Percentiles rank a stretch among this genome's conserved stretches.
Conservation (phyloP, 495 filamentous ascomycete species). For the Entonaema liquescens region DNA sequence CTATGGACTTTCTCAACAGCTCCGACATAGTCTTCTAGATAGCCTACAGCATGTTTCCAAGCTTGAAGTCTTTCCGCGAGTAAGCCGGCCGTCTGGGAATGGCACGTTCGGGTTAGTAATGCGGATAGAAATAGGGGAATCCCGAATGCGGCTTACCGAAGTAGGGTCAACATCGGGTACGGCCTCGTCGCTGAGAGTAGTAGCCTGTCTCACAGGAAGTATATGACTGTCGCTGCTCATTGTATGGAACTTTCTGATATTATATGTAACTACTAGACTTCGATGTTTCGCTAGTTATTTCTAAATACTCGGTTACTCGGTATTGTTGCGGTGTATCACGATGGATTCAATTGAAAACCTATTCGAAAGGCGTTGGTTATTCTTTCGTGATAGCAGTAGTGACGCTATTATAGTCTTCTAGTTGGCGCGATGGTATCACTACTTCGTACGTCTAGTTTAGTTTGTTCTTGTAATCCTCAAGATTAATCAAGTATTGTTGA, state of each 20-base stretch:
- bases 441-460: not conserved
- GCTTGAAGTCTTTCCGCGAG: constrained; percentile 86
- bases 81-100: constrained; percentile 71
- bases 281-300: not conserved
- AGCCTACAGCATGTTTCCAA: constrained; percentile 93
- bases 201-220: constrained; percentile 66
- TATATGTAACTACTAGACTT: not conserved
- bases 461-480: not conserved
- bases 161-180: constrained; percentile 82
- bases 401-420: not conserved
- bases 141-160: constrained; percentile 61
- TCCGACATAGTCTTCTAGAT: constrained; percentile 87
- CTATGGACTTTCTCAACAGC: constrained; percentile 85
- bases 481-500: not conserved
- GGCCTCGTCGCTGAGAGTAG: constrained; percentile 64
- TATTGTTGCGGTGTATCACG: not conserved
- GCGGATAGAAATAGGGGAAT: constrained; percentile 18
- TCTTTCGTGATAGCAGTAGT: not conserved
- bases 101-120: constrained; percentile 21
- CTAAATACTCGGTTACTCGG: not conserved
- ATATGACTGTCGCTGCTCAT: constrained; percentile 51
- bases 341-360: not conserved
- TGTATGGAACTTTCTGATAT: not conserved
- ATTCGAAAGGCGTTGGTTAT: constrained; percentile 3
- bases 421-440: not conserved